phyloP scores from a whole-genome alignment of 306 rosid genomes.

The Calophaca sinica region DNA sequence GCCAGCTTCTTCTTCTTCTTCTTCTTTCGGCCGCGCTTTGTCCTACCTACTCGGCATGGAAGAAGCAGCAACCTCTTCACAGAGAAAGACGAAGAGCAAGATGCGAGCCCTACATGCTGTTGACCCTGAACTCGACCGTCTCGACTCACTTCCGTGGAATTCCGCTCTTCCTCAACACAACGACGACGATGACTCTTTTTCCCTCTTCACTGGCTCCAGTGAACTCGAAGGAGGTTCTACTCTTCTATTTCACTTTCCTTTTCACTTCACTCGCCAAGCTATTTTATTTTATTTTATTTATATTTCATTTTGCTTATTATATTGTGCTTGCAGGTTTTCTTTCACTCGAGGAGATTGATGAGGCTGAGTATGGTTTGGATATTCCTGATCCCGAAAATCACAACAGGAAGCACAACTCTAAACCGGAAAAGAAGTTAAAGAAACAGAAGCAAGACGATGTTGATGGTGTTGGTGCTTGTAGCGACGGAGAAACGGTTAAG shows the following conservation, averaged over 20 bases:
- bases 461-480: constrained; percentile 35
- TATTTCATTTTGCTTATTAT: neutral
- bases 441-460: constrained; percentile 47
- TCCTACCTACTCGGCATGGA: constrained; percentile 47
- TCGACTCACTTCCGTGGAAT: constrained; percentile 78
- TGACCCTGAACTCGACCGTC: constrained; percentile 63
- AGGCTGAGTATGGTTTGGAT: constrained; percentile 67
- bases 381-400: constrained; percentile 61
- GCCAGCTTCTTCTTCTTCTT: neutral
- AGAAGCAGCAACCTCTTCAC: constrained; percentile 30
- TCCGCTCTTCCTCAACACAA: constrained; percentile 53
- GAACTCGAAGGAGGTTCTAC: constrained; percentile 89
- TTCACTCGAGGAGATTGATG: constrained; percentile 90
- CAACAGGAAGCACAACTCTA: constrained; percentile 45
- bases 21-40: neutral
- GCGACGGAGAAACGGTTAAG: constrained; percentile 44
- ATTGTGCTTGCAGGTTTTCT: constrained; percentile 66
- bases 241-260: neutral
- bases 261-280: neutral
- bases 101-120: constrained; percentile 38
- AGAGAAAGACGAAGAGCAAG: constrained; percentile 56
- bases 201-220: constrained; percentile 64
- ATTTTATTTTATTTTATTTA: neutral
- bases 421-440: constrained; percentile 40
- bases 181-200: constrained; percentile 56